Base-by-base conservation (phyloP, 352 stramenopile genomes). In the Blastocystis sp. region DNA sequence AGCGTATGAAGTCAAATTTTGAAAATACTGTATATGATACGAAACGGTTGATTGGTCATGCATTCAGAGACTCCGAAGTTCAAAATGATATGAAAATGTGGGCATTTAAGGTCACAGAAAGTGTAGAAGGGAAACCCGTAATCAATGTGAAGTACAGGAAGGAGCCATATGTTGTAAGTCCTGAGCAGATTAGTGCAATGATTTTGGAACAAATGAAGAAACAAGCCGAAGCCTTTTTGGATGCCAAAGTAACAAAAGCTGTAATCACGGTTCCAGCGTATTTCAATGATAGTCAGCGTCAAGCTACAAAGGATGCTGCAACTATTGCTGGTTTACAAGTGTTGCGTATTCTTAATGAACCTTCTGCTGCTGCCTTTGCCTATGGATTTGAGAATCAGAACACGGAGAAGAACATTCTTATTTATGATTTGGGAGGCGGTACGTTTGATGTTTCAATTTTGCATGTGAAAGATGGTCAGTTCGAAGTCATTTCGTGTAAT, bases 11-110 rank as follows among this genome's bases (percentile, higher is more conserved):
- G 5, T 92, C 92, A 68, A 98, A 98, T 93, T 94, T 95, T 5
- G 92, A 91, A 27, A 96, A 97, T 90, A 98, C 96, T 27, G 92
- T 98, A 51, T 98, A 98, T 92, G 95, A 98, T 91, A 95, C 96
- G 24, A 98, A 98, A 91, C 93, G 96, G 88, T 93, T 98, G 60
- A 98, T 98, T 90, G 96, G 96, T 64, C 92, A 95, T 54, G 95
- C 95, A 73, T 98, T 95, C 91, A 93, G 89, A 24, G 96, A 98
- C 91, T 48, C 92, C 13, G 93, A 94, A 0, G 94, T 98, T 0
- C 95, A 98, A 92, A 93, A 93, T 64, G 98, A 98, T 91, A 94
- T 97, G 42, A 95, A 96, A 90, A 92, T 97, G 27, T 98, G 97
- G 92, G 95, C 96, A 13, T 99, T 98, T 91, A 91, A 95, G 59